A percentile compares a stretch with the other conserved stretches of the same genome.
phyloP scores from a whole-genome alignment of 2,329 filamentous ascomycete genomes.

The Furcasterigmium furcatum region DNA sequence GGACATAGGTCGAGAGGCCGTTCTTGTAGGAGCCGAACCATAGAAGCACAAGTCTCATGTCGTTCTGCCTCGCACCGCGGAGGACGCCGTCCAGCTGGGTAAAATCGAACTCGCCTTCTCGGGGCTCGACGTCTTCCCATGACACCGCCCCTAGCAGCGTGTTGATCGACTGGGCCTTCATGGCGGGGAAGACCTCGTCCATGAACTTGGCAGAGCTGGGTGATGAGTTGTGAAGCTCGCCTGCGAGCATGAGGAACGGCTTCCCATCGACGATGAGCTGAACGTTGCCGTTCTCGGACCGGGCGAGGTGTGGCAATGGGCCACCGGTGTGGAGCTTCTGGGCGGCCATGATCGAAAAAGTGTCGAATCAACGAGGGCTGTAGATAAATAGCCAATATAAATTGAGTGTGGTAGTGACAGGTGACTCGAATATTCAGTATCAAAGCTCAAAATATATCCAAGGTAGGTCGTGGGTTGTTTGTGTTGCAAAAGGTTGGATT shows the following conservation, averaged over 20 bases:
- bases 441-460: too few relatives aligned
- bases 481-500: too few relatives aligned
- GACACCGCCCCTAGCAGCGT: slow-evolving; percentile 23
- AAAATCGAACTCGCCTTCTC: slow-evolving; percentile 22
- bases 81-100: slow-evolving; percentile 19
- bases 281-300: too few relatives aligned
- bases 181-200: slow-evolving; percentile 13
- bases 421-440: too few relatives aligned
- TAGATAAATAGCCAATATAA: too few relatives aligned
- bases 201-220: slow-evolving; percentile 14
- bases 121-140: slow-evolving; percentile 25
- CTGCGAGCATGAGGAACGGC: slow-evolving; percentile 24
- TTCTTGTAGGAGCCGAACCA: slow-evolving; percentile 4
- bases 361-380: too few relatives aligned
- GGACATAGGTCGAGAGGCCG: not conserved
- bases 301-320: too few relatives aligned
- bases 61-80: slow-evolving; percentile 13
- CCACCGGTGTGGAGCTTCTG: too few relatives aligned
- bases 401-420: too few relatives aligned
- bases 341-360: too few relatives aligned
- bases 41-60: not conserved
- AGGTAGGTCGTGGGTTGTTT: too few relatives aligned
- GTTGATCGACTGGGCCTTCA: slow-evolving; percentile 21
- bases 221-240: slow-evolving; percentile 26
- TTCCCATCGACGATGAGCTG: slow-evolving; percentile 26